A percentile compares a stretch with the other conserved stretches of the same genome.
These are phyloP conservation scores for Podospora pseudoanserina DNA, from an alignment of 495 filamentous ascomycete species.

Conservation along the genomic window DNA sequence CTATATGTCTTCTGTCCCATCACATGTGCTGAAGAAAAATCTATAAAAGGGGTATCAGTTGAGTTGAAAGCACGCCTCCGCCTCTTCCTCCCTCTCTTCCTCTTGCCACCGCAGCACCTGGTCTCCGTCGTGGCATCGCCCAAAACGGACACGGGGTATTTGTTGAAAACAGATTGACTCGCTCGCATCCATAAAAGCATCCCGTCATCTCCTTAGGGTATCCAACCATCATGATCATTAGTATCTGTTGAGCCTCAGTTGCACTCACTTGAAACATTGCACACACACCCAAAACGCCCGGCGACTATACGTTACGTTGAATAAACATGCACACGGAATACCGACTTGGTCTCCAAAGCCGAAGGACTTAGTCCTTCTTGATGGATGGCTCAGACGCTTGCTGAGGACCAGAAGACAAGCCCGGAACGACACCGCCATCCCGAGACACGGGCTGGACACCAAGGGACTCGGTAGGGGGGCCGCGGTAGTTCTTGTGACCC, in stretches of 20 bases:
- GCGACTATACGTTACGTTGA: slow-evolving; percentile 10
- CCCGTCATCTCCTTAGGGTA: not conserved
- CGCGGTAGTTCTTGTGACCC: slow-evolving; percentile 66
- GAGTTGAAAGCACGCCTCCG: not conserved
- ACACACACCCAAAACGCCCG: not conserved
- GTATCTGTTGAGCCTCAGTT: not conserved
- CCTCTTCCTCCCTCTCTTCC: not conserved
- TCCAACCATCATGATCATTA: not conserved
- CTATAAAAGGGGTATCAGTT: slow-evolving; percentile 14
- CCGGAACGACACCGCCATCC: not conserved
- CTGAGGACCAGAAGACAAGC: not conserved
- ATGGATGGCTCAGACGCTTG: not conserved
- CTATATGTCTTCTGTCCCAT: not conserved
- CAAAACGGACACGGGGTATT: slow-evolving; percentile 10
- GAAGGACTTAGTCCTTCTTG: slow-evolving; percentile 16
- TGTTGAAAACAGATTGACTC: slow-evolving; percentile 5
- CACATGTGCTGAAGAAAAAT: not conserved
- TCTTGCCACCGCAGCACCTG: not conserved
- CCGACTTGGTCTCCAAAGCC: not conserved
- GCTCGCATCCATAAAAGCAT: slow-evolving; percentile 1
- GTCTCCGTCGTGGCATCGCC: not conserved
- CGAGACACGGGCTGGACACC: slow-evolving; percentile 7
- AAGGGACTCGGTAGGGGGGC: slow-evolving; percentile 50
- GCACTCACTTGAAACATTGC: not conserved
- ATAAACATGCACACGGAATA: slow-evolving; percentile 6